Evolutionary conservation across 2,329 filamentous ascomycete species (phyloP).

Genomic region (Penicillium sp.): DNA sequence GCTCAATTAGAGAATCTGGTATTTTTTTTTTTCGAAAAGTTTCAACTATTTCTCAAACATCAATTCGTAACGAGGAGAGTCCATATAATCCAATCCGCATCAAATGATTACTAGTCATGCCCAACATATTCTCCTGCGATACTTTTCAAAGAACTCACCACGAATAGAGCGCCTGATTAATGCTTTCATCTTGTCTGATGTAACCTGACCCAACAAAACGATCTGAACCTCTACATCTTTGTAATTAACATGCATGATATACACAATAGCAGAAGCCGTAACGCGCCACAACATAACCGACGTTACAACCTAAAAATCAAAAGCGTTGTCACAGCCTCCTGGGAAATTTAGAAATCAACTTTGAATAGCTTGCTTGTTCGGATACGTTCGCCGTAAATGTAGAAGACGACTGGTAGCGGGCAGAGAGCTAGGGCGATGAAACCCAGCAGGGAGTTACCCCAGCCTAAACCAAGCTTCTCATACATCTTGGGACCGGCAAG

Average conservation of each 20-base stretch:
- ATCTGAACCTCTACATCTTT: background rate
- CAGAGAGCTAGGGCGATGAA: slow-evolving; percentile 58
- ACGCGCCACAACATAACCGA: no score
- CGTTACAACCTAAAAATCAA: background rate
- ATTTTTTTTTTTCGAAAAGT: background rate
- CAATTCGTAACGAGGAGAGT: background rate
- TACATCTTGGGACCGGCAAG: slow-evolving; percentile 62
- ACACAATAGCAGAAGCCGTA: background rate
- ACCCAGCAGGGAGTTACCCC: slow-evolving; percentile 59
- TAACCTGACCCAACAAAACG: background rate
- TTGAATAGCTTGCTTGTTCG: slow-evolving; percentile 37
- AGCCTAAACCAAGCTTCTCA: slow-evolving; percentile 50
- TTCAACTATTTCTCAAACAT: background rate
- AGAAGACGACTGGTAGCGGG: slow-evolving; percentile 43
- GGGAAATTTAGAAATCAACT: slow-evolving; percentile 25
- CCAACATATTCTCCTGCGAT: background rate
- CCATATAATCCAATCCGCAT: background rate
- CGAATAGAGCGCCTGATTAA: background rate
- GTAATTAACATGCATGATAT: slow-evolving; percentile 1
- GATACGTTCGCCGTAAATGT: slow-evolving; percentile 41
- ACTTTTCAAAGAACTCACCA: background rate
- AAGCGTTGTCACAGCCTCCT: background rate
- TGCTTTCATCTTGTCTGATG: background rate
- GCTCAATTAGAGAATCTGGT: background rate
- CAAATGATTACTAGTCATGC: background rate